Evolutionary conservation across 2,329 filamentous ascomycete genomes (phyloP).

Genomic region (Camillea tinctor): DNA sequence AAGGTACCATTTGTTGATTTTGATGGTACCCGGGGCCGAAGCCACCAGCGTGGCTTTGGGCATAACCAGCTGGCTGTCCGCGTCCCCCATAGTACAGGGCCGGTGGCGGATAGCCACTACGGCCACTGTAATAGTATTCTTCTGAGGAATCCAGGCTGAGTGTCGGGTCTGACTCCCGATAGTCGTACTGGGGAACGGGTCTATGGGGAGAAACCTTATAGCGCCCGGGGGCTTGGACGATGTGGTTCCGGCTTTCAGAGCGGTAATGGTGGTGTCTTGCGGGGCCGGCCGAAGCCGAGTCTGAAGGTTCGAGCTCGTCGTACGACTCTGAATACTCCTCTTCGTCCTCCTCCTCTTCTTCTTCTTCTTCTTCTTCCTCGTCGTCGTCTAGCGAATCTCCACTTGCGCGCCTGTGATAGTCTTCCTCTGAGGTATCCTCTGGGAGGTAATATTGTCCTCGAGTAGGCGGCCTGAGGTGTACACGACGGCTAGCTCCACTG

Average conservation of each 20-base stretch:
- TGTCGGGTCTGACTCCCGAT: slow-evolving; percentile 39
- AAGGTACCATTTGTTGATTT: slow-evolving; percentile 49
- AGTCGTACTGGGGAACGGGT: slow-evolving; percentile 24
- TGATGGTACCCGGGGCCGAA: slow-evolving; percentile 39
- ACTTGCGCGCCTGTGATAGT: slow-evolving; percentile 4
- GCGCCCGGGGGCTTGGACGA: slow-evolving; percentile 33
- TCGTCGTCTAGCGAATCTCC: slow-evolving; percentile 32
- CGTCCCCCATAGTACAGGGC: slow-evolving; percentile 33
- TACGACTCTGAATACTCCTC: slow-evolving; percentile 29
- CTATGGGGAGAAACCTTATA: slow-evolving; percentile 33
- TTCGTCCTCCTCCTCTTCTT: slow-evolving; percentile 38
- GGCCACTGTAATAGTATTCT: slow-evolving; percentile 56
- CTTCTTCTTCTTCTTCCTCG: slow-evolving; percentile 36
- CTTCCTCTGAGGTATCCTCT: slow-evolving; percentile 21
- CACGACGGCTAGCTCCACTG: slow-evolving; percentile 15
- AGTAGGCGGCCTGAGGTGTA: slow-evolving; percentile 7
- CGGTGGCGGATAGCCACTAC: slow-evolving; percentile 30
- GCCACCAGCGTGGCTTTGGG: slow-evolving; percentile 48
- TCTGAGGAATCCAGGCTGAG: slow-evolving; percentile 65
- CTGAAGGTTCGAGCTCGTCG: slow-evolving; percentile 54
- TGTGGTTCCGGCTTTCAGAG: slow-evolving; percentile 34
- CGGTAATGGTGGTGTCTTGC: slow-evolving; percentile 29
- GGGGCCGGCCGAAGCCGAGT: slow-evolving; percentile 54
- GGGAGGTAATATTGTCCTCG: slow-evolving; percentile 13
- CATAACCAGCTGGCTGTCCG: slow-evolving; percentile 38